A percentile compares a stretch with the other conserved stretches of the same genome.
phyloP scores from a whole-genome alignment of 768 basidiomycete species.

The Tylopilus sp. region DNA sequence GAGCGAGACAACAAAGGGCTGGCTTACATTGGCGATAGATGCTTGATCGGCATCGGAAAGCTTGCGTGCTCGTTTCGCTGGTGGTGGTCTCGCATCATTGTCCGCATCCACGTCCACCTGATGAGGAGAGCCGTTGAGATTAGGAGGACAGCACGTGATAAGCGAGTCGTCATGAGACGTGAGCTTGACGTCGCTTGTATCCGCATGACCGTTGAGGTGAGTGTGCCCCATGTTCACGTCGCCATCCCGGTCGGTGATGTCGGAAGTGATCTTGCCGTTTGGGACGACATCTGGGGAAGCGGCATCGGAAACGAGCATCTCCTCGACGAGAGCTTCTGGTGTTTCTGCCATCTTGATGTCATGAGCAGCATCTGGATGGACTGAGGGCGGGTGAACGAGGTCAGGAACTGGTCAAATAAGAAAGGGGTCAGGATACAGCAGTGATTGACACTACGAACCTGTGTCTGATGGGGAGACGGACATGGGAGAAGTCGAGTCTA shows the following conservation, averaged over 20 bases:
- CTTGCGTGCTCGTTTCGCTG: conserved; percentile 77
- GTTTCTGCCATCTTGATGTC: conserved; percentile 56
- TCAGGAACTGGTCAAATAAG: conserved; percentile 35
- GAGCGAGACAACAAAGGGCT: conserved; percentile 42
- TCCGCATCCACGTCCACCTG: conserved; percentile 13
- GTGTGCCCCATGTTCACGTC: conserved; percentile 31
- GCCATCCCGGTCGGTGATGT: conserved; percentile 25
- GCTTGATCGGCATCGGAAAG: conserved; percentile 74
- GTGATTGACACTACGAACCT: conserved; percentile 38
- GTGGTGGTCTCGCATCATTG: conserved; percentile 67
- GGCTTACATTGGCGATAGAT: conserved; percentile 68
- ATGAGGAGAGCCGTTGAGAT: conserved; percentile 28
- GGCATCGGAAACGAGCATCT: conserved; percentile 9
- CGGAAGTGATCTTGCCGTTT: conserved; percentile 30
- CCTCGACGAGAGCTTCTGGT: conserved; percentile 18
- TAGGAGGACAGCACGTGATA: conserved; percentile 33
- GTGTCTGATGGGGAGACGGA: conserved; percentile 48
- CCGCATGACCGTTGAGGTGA: conserved; percentile 26
- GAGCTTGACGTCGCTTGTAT: conserved; percentile 3
- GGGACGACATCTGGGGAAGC: conserved; percentile 14
- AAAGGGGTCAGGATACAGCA: conserved; percentile 19
- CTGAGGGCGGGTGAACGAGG: conserved; percentile 43
- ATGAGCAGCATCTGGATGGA: conserved; percentile 41
- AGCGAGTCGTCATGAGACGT: conserved; percentile 32
- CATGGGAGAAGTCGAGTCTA: conserved; percentile 36